A percentile compares a stretch with the other conserved stretches of the same genome.
Evolutionary conservation across 2,329 filamentous ascomycete genomes (phyloP).

Genomic region (Beauveria bassiana): DNA sequence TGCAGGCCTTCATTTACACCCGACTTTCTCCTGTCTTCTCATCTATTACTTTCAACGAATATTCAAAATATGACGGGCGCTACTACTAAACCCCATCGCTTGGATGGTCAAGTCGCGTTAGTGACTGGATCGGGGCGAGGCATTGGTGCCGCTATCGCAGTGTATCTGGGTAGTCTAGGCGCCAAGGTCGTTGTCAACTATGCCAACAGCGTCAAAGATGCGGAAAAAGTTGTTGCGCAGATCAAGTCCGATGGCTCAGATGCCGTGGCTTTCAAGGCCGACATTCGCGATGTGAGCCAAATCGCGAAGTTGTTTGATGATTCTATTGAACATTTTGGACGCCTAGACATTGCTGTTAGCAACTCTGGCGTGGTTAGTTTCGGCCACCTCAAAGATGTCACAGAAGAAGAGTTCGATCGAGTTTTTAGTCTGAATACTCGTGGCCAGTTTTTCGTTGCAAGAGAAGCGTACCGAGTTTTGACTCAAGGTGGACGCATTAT

Average conservation of each 20-base stretch:
- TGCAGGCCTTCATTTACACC: neutral
- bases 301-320: slow-evolving; percentile 56
- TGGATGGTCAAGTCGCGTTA: slow-evolving; percentile 21
- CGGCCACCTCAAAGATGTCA: slow-evolving; percentile 60
- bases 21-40: neutral
- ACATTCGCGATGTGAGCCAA: slow-evolving; percentile 57
- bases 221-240: slow-evolving; percentile 48
- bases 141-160: slow-evolving; percentile 51
- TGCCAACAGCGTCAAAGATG: slow-evolving; percentile 47
- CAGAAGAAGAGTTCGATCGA: slow-evolving; percentile 63
- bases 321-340: slow-evolving; percentile 55
- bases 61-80: neutral
- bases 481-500: slow-evolving; percentile 62
- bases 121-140: slow-evolving; percentile 42
- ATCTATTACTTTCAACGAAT: neutral
- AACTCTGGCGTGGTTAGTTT: slow-evolving; percentile 64
- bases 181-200: slow-evolving; percentile 54
- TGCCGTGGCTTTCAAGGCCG: slow-evolving; percentile 58
- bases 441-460: slow-evolving; percentile 66
- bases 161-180: slow-evolving; percentile 48
- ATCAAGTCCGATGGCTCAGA: slow-evolving; percentile 50
- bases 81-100: slow-evolving; percentile 12
- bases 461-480: slow-evolving; percentile 62
- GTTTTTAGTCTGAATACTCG: slow-evolving; percentile 62
- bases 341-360: slow-evolving; percentile 62